These are phyloP conservation scores for Exutisphaerella laricina DNA, from an alignment of 2,329 filamentous ascomycete genomes.

Conservation along the genomic window DNA sequence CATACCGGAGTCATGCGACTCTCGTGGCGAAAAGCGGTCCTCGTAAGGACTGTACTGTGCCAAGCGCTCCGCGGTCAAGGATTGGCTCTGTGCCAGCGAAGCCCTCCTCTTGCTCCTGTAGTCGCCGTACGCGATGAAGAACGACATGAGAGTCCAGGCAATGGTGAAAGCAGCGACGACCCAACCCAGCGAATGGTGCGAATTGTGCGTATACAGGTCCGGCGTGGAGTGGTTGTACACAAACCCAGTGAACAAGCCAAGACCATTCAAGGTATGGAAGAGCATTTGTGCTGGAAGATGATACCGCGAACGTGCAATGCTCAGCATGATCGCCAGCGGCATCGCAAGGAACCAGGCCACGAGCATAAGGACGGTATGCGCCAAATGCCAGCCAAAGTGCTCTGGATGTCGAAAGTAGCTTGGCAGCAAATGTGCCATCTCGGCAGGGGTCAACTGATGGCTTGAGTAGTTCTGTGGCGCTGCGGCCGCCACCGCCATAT, in stretches of 20 bases:
- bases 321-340: constrained; percentile 79
- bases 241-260: constrained; percentile 60
- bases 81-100: constrained; percentile 6
- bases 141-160: constrained; percentile 63
- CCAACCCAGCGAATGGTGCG: constrained; percentile 89
- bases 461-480: constrained; percentile 18
- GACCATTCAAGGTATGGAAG: constrained; percentile 40
- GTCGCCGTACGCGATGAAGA: constrained; percentile 54
- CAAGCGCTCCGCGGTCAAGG: constrained; percentile 23
- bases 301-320: constrained; percentile 70
- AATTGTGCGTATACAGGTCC: constrained; percentile 78
- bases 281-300: constrained; percentile 62
- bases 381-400: constrained; percentile 53
- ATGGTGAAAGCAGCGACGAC: constrained; percentile 65
- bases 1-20: constrained; percentile 39
- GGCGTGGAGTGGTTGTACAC: constrained; percentile 77
- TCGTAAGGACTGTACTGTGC: constrained; percentile 24
- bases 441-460: constrained; percentile 32
- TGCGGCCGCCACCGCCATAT: constrained; percentile 17
- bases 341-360: constrained; percentile 67
- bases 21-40: constrained; percentile 26
- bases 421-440: constrained; percentile 12
- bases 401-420: constrained; percentile 57
- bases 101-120: constrained; percentile 11
- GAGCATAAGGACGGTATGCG: constrained; percentile 66